phyloP scores from a whole-genome alignment of 129 eudicot species.

The Escallonia herrerae region DNA sequence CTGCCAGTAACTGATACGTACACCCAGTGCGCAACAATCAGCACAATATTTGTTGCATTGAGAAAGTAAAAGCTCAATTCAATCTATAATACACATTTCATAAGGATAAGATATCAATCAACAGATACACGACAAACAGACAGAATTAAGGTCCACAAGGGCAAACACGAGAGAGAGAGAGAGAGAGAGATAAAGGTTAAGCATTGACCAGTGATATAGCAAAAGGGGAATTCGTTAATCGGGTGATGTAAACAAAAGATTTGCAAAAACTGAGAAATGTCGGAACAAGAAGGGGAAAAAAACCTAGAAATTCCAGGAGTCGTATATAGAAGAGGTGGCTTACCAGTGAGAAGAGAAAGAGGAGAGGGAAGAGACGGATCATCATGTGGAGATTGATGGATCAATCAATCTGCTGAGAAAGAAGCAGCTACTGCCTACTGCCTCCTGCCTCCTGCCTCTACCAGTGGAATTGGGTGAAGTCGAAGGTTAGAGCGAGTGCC shows the following conservation, averaged over 20 bases:
- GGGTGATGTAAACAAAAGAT: no score
- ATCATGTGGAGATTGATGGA: no score
- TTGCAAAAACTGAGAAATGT: neutral
- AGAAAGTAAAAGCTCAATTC: no score
- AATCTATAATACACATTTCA: neutral
- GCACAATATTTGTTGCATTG: neutral
- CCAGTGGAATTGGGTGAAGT: no score
- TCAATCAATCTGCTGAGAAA: no score
- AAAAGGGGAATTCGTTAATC: no score
- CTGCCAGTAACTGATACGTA: slow-evolving; percentile 41
- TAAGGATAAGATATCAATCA: neutral
- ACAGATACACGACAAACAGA: slow-evolving; percentile 4
- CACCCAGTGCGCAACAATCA: neutral
- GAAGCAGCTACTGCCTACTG: no score
- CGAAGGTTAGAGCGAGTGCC: neutral
- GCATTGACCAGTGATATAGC: no score
- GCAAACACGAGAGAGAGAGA: no score
- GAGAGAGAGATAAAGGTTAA: no score
- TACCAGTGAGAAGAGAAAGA: slow-evolving; percentile 31
- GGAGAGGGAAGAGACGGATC: slow-evolving; percentile 23
- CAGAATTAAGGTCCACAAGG: neutral
- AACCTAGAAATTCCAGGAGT: no score
- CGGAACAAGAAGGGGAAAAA: neutral
- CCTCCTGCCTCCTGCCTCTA: no score
- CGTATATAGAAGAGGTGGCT: neutral